Evolutionary conservation across 2,329 filamentous ascomycete species (phyloP).

Genomic region (Sporothrix inflata): DNA sequence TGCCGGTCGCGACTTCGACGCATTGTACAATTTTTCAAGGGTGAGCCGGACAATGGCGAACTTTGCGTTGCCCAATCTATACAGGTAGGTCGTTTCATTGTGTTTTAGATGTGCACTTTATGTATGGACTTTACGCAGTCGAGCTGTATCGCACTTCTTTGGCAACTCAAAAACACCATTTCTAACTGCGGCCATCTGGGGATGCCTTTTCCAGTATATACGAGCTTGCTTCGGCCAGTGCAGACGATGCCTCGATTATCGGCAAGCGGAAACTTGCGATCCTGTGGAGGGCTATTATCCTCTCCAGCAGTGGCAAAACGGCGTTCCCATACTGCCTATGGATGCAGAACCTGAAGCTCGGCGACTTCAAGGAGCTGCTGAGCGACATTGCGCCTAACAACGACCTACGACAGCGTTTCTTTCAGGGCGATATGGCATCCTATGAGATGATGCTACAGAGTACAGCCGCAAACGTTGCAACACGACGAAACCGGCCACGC

Average conservation of each 20-base stretch:
- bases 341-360: slow-evolving; percentile 65
- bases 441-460: slow-evolving; percentile 39
- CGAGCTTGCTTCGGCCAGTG: slow-evolving; percentile 49
- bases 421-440: slow-evolving; percentile 45
- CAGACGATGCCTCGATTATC: slow-evolving; percentile 47
- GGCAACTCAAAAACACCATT: neutral
- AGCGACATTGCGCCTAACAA: slow-evolving; percentile 50
- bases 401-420: slow-evolving; percentile 43
- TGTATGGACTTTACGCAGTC: neutral
- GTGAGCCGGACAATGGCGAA: slow-evolving; percentile 59
- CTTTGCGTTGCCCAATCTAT: slow-evolving; percentile 64
- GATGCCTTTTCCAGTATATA: slow-evolving; percentile 46
- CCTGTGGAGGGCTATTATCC: slow-evolving; percentile 69
- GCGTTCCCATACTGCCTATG: slow-evolving; percentile 71
- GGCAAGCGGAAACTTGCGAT: slow-evolving; percentile 58
- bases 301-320: slow-evolving; percentile 65
- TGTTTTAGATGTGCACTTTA: neutral
- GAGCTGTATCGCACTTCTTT: neutral
- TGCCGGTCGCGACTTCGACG: slow-evolving; percentile 58
- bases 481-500: slow-evolving; percentile 35
- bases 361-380: slow-evolving; percentile 63
- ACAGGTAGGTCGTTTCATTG: slow-evolving; percentile 53
- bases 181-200: neutral
- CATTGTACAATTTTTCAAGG: slow-evolving; percentile 62
- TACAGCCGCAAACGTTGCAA: slow-evolving; percentile 17